phyloP scores from a whole-genome alignment of 495 filamentous ascomycete genomes.

The Penicillium steckii region DNA sequence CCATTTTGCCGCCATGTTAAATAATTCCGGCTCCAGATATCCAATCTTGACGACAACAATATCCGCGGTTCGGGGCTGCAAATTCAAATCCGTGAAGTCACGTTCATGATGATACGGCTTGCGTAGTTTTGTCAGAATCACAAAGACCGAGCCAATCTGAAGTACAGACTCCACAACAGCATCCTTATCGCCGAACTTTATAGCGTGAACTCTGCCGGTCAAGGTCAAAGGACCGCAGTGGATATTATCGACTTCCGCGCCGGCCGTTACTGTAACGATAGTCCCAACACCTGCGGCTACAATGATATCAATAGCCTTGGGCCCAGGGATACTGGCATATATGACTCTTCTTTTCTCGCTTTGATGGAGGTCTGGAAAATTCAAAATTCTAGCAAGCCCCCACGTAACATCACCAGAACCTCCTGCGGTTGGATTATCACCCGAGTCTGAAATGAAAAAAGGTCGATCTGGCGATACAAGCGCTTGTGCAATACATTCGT shows the following conservation, averaged over 20 bases:
- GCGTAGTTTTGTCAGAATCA: constrained; percentile 54
- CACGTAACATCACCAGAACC: constrained; percentile 57
- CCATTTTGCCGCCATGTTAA: constrained; percentile 55
- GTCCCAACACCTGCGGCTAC: constrained; percentile 49
- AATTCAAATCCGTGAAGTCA: constrained; percentile 52
- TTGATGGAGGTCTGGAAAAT: constrained; percentile 45
- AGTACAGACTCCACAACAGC: constrained; percentile 52
- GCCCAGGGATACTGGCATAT: constrained; percentile 56
- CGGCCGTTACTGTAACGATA: constrained; percentile 52
- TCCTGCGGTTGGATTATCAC: constrained; percentile 58
- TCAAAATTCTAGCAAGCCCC: constrained; percentile 47
- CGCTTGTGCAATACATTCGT: constrained; percentile 48
- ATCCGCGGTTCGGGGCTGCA: constrained; percentile 45
- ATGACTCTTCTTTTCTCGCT: constrained; percentile 44
- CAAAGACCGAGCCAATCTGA: constrained; percentile 52
- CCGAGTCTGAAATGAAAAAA: constrained; percentile 59
- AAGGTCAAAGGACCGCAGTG: constrained; percentile 53
- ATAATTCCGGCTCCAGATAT: constrained; percentile 57
- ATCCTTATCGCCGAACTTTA: constrained; percentile 51
- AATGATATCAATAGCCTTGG: constrained; percentile 43
- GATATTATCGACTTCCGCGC: constrained; percentile 52
- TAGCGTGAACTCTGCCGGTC: constrained; percentile 52
- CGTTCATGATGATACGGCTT: constrained; percentile 58
- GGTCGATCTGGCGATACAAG: constrained; percentile 44
- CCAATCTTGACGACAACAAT: constrained; percentile 61